Percentiles rank a stretch among this genome's conserved stretches.
These are phyloP conservation scores for Saccharomycopsis phalli DNA, from an alignment of 1,139 yeast genomes.

Conservation along the genomic window DNA sequence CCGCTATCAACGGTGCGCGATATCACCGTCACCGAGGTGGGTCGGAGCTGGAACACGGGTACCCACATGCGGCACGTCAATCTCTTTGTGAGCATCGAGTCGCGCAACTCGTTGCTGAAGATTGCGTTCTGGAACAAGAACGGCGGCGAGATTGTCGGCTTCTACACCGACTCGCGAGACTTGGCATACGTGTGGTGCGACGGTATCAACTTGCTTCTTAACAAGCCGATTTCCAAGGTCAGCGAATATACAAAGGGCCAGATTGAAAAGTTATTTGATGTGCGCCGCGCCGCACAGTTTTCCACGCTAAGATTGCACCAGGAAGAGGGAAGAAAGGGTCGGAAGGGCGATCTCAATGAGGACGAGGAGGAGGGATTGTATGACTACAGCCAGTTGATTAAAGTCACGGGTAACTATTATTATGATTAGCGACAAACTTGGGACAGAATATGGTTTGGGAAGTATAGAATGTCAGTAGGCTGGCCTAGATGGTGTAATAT, in stretches of 20 bases:
- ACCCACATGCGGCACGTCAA: constrained; percentile 22
- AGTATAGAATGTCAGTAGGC: no score
- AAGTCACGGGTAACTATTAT: constrained; percentile 16
- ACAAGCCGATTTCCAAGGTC: constrained; percentile 19
- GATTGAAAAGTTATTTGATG: constrained; percentile 17
- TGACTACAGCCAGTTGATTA: constrained; percentile 15
- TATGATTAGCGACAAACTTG: constrained; percentile 13
- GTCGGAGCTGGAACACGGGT: neutral
- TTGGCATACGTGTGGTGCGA: constrained; percentile 72
- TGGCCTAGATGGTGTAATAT: no score
- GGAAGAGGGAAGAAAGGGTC: neutral
- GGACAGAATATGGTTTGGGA: no score
- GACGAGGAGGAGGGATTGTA: constrained; percentile 17
- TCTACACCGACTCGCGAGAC: constrained; percentile 66
- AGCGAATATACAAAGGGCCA: constrained; percentile 14
- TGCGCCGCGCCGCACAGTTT: constrained; percentile 18
- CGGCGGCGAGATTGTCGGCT: constrained; percentile 38
- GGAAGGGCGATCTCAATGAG: constrained; percentile 2
- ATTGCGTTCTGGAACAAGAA: constrained; percentile 41
- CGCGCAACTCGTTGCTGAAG: constrained; percentile 48
- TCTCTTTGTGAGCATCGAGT: constrained; percentile 39
- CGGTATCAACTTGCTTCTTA: constrained; percentile 57
- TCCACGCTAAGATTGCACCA: constrained; percentile 1
- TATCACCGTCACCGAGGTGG: constrained; percentile 16
- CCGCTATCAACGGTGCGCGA: constrained; percentile 20